A percentile compares a stretch with the other conserved stretches of the same genome.
These are phyloP conservation scores for Diutina ranongensis DNA, from an alignment of 1,139 yeast species.

Conservation along the genomic window DNA sequence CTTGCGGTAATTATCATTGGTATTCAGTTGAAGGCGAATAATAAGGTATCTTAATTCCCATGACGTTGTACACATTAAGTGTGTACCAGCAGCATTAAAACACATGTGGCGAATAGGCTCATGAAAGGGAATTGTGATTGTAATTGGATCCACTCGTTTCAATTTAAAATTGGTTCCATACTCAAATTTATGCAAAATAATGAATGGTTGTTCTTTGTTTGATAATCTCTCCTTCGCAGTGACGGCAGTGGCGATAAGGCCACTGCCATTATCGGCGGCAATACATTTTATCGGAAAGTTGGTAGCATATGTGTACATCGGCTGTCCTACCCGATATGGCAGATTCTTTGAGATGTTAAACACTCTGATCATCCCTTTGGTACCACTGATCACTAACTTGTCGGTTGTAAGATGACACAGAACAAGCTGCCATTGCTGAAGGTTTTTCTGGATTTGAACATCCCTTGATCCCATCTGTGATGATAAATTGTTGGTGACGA, in stretches of 20 bases:
- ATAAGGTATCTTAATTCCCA: slow-evolving; percentile 72
- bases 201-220: slow-evolving; percentile 70
- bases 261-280: slow-evolving; percentile 55
- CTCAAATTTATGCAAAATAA: slow-evolving; percentile 48
- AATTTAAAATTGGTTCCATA: slow-evolving; percentile 10
- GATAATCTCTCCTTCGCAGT: slow-evolving; percentile 66
- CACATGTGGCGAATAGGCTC: slow-evolving; percentile 71
- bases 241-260: slow-evolving; percentile 67
- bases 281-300: slow-evolving; percentile 72
- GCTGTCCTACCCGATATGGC: slow-evolving; percentile 39
- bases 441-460: slow-evolving; percentile 18
- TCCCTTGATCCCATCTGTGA: slow-evolving; percentile 10
- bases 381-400: slow-evolving; percentile 58
- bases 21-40: slow-evolving; percentile 43
- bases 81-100: slow-evolving; percentile 61
- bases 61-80: slow-evolving; percentile 72
- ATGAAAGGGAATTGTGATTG: slow-evolving; percentile 73
- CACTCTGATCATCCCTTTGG: slow-evolving; percentile 59
- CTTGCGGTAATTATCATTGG: slow-evolving; percentile 23
- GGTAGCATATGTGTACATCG: slow-evolving; percentile 58
- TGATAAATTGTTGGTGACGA: slow-evolving; percentile 10
- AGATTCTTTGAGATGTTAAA: slow-evolving; percentile 29
- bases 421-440: slow-evolving; percentile 50
- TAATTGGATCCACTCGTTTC: slow-evolving; percentile 41
- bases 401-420: slow-evolving; percentile 54